A percentile compares a stretch with the other conserved stretches of the same genome.
Conservation (phyloP, 2,329 filamentous ascomycete genomes). For the Mollisiaceae sp. region DNA sequence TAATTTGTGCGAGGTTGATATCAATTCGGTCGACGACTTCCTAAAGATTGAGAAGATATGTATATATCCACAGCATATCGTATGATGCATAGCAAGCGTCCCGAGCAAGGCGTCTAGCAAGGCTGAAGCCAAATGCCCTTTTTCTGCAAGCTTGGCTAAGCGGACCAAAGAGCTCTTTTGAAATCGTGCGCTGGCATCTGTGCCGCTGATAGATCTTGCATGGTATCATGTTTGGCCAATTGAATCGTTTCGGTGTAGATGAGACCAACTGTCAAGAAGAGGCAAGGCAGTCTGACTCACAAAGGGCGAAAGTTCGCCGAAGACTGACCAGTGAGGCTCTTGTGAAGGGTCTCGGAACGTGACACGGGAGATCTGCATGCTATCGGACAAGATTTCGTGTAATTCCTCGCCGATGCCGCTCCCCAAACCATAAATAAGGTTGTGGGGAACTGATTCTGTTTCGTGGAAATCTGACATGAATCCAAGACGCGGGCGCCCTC, state of each 20-base stretch:
- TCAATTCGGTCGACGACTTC: not conserved
- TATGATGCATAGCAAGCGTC: not conserved
- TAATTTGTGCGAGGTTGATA: not conserved
- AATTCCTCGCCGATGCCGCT: not conserved
- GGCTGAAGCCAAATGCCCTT: not conserved
- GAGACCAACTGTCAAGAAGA: not conserved
- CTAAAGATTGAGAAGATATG: not conserved
- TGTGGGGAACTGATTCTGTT: not conserved
- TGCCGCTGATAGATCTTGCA: not conserved
- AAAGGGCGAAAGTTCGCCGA: not conserved
- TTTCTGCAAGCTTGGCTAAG: not conserved
- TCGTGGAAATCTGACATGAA: not conserved
- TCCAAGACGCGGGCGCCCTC: not conserved
- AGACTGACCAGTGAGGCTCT: not conserved
- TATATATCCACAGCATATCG: not conserved
- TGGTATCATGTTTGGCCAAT: not conserved
- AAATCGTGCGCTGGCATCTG: not conserved
- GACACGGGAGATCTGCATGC: not conserved
- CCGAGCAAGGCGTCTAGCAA: not conserved
- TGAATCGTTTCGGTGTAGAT: not conserved
- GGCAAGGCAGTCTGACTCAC: not conserved
- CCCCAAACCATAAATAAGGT: not conserved
- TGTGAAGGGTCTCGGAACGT: not conserved
- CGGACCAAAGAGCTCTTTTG: not conserved
- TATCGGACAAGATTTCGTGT: not conserved